phyloP scores from a whole-genome alignment of 2,329 filamentous ascomycete genomes.

The Arthroderma sp. region DNA sequence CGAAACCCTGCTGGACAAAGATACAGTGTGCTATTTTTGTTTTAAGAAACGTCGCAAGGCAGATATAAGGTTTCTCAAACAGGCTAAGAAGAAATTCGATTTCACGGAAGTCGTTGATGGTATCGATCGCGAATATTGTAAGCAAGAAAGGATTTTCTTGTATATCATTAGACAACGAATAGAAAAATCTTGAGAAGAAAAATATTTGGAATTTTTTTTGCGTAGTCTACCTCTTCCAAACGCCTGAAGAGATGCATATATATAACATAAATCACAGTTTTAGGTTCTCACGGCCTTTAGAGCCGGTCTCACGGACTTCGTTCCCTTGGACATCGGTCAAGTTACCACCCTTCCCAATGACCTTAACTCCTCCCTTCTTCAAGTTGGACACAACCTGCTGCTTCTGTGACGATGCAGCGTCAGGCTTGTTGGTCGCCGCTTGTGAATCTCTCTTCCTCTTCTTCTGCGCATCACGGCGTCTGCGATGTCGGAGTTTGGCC shows the following conservation, averaged over 20 bases:
- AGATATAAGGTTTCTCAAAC: conserved; percentile 62
- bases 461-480: conserved; percentile 75
- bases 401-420: conserved; percentile 34
- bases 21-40: conserved; percentile 70
- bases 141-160: conserved; percentile 30
- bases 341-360: conserved; percentile 83
- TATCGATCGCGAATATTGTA: conserved; percentile 24
- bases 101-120: conserved; percentile 53
- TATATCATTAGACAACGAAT: conserved; percentile 21
- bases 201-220: neutral
- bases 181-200: conserved; percentile 4
- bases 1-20: conserved; percentile 51
- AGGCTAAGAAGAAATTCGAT: conserved; percentile 53
- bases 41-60: conserved; percentile 86
- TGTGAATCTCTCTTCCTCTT: conserved; percentile 45
- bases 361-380: conserved; percentile 76
- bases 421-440: conserved; percentile 35
- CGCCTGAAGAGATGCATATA: neutral
- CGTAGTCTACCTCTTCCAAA: neutral
- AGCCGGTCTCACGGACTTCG: conserved; percentile 42
- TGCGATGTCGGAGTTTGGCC: conserved; percentile 63
- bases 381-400: conserved; percentile 53
- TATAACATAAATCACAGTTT: conserved; percentile 23
- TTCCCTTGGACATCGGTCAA: conserved; percentile 74
- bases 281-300: conserved; percentile 22